Percentiles rank a stretch among this genome's conserved stretches.
phyloP scores from a whole-genome alignment of 2,329 filamentous ascomycete species.

The Scedosporium boydii region DNA sequence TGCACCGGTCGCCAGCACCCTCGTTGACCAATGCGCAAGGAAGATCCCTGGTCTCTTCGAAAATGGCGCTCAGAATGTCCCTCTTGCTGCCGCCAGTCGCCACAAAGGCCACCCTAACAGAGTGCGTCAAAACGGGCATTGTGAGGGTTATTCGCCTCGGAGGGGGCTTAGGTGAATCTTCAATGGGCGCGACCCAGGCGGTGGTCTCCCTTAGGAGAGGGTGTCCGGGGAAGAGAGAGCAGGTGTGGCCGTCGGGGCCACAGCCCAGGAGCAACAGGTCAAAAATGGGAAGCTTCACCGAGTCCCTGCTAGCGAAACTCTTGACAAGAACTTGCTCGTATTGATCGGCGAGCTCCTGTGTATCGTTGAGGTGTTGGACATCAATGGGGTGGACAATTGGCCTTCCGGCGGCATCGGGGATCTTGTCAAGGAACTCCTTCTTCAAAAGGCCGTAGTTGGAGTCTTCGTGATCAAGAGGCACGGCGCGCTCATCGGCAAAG shows the following conservation, averaged over 20 bases:
- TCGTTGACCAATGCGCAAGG: constrained; percentile 87
- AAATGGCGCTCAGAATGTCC: constrained; percentile 85
- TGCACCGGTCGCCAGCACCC: constrained; percentile 72
- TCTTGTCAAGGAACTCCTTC: constrained; percentile 78
- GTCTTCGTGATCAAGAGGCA: constrained; percentile 83
- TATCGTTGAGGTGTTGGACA: constrained; percentile 53
- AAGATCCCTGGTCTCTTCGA: constrained; percentile 71
- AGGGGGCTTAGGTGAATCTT: constrained; percentile 91
- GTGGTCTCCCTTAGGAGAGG: constrained; percentile 74
- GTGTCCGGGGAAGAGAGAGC: constrained; percentile 89
- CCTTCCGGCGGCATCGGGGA: constrained; percentile 55
- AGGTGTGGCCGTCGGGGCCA: constrained; percentile 94
- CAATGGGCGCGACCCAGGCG: constrained; percentile 87
- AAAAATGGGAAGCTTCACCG: constrained; percentile 89
- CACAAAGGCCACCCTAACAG: constrained; percentile 79
- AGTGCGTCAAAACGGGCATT: constrained; percentile 81
- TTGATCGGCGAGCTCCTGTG: constrained; percentile 84
- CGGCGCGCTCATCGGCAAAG: constrained; percentile 94
- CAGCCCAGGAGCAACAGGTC: constrained; percentile 89
- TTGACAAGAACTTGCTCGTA: constrained; percentile 84
- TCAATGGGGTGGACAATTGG: constrained; percentile 78
- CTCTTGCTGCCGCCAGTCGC: constrained; percentile 85
- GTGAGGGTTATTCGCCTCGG: constrained; percentile 85
- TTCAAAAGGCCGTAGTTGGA: constrained; percentile 91
- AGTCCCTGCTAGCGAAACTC: constrained; percentile 85